Base-by-base conservation (phyloP, 2,329 filamentous ascomycete genomes). In the Fonsecaea nubica region DNA sequence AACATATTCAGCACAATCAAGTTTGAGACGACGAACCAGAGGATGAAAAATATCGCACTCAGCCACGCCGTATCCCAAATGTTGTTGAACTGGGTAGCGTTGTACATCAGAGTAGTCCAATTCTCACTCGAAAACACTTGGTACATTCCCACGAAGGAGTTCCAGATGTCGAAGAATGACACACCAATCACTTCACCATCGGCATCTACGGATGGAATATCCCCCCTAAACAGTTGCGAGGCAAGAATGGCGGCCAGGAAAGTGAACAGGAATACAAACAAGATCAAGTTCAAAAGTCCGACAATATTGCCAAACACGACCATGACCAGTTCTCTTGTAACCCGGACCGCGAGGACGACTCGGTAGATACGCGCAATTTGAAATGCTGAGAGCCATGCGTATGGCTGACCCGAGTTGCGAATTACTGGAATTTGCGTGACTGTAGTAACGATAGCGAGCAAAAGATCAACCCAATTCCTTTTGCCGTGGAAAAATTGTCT, bases 1-100 rank as follows among this genome's bases (percentile, higher is more conserved):
- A 99, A 99, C 95, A 99, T 99, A 76, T 98, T 99, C 81, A 99
- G 82, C 68, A 98, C 87, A 80, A 99, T 96, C 76, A 98, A 94
- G 78, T 96, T 97, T 5, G 93, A 86, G 52, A 99, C 85, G 64
- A 97, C 95, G 78, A 97, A 98, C 95, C 95, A 99, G 72, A 93
- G 86, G 69, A 97, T 92, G 72, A 97, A 85, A 73, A 99, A 97
- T 1, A 92, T 85, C 8, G 94, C 93, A 9, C 92, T 93, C 64
- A 98, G 93, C 94, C 95, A 98, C 8, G 91, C 87, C n/a, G 92
- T 96, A 45, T 89, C 84, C 71, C 84, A 87, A 5, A 76, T 74
- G 9, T 84, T 84, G 9, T 91, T 89, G 73, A 87, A 90, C 5
- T 85, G 81, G 0, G 93, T 96, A 48, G 93, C 88, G 65, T 86